Base-by-base conservation (phyloP, 768 basidiomycete genomes). In the Sistotremastrum niveocremeum region DNA sequence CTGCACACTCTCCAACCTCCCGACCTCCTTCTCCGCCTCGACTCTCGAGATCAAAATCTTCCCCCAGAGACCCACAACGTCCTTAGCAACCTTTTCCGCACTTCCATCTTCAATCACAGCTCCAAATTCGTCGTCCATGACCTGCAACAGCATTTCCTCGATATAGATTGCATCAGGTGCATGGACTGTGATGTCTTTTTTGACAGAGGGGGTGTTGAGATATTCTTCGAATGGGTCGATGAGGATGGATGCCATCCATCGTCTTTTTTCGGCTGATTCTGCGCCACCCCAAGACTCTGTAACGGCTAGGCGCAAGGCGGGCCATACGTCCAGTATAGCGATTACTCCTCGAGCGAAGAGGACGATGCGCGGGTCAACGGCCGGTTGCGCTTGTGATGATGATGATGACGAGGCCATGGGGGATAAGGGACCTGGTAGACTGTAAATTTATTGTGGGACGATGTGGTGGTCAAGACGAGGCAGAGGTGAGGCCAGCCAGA, bases 51-150 rank as follows among this genome's bases (percentile, higher is more conserved):
- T 31, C 36, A 60, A 45, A 37, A 59, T 40, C 39, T 60, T 57
- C 35, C 51, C 48, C 79, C 86, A 91, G 30, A 90, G 62, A 36
- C 56, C 61, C 32, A 87, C 70, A 33, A 91, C 66, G 55, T 91
- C 87, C 51, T 58, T 64, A 7, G 88, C 82, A 38, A 97, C 79
- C 3, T 60, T 64, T 47, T 79, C 77, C 1, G 81, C 79, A 46
- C 86, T 90, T 12, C 76, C 86, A 55, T 98, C 94, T 52, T 95
- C 90, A 28, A 97, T 64, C 7, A 71, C 64, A 9, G 77, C 73
- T 20, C 90, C 88, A 55, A 88, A 97, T 57, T 95, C 93, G 54
- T 95, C 88, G 6, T 69, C 68, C 72, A 95, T 79, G 41, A 86
- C 74, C 56, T 94, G 88, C 8, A 84, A 67, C 9, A 98, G 68